Evolutionary conservation across 2,329 filamentous ascomycete genomes (phyloP).

Genomic region (Leptodontidium sp.): DNA sequence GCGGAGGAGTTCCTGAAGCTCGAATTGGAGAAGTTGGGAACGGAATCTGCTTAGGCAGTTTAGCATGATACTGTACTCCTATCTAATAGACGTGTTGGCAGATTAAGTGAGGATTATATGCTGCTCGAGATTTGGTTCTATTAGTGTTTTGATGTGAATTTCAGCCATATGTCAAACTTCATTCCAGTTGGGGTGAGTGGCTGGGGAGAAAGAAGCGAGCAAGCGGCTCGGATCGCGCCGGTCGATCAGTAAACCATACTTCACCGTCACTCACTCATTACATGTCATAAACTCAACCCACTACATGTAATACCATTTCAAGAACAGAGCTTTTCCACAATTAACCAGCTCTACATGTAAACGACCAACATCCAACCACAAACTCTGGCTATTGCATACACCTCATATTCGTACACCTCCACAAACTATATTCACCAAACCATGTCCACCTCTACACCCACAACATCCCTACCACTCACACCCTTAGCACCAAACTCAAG

Average conservation of each 20-base stretch:
- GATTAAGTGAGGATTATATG: neutral
- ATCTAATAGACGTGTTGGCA: neutral
- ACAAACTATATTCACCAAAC: too few species aligned
- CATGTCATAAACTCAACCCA: neutral
- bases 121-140: neutral
- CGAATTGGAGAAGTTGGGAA: constrained; percentile 69
- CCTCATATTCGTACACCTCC: too few species aligned
- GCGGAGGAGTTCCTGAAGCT: constrained; percentile 71
- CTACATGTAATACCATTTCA: too few species aligned
- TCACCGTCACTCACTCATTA: neutral
- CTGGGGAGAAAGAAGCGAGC: neutral
- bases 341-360: too few species aligned
- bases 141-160: neutral
- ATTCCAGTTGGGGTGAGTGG: neutral
- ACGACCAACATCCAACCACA: too few species aligned
- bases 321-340: too few species aligned
- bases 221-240: constrained; percentile 8
- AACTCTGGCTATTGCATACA: too few species aligned
- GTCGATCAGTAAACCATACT: constrained; percentile 1
- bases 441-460: too few species aligned
- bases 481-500: neutral
- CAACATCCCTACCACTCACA: too few species aligned
- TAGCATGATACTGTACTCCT: neutral
- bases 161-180: neutral
- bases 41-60: constrained; percentile 52